Evolutionary conservation across 257 asterid species (phyloP).

Genomic region (Thymus quinquecostatus): DNA sequence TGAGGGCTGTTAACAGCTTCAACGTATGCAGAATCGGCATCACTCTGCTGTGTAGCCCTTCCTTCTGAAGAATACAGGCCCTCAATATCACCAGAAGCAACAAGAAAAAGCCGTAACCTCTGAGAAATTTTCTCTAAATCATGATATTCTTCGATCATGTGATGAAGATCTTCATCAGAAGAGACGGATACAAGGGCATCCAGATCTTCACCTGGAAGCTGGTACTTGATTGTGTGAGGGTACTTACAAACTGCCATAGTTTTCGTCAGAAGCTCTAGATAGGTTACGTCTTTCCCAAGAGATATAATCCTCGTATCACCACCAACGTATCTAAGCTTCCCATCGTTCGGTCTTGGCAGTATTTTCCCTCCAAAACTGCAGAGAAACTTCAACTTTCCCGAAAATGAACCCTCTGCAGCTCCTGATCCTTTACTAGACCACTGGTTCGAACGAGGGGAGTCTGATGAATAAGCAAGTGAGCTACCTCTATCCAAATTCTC

Average conservation of each 20-base stretch:
- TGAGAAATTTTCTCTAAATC: slow-evolving; percentile 69
- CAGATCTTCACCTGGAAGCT: slow-evolving; percentile 92
- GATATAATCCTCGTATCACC: slow-evolving; percentile 91
- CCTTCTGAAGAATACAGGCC: slow-evolving; percentile 54
- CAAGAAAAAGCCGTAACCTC: slow-evolving; percentile 74
- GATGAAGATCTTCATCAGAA: slow-evolving; percentile 87
- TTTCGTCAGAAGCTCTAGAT: slow-evolving; percentile 62
- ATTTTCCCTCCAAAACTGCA: slow-evolving; percentile 96
- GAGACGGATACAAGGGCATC: slow-evolving; percentile 88
- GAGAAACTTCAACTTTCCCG: slow-evolving; percentile 67
- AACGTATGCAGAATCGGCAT: slow-evolving; percentile 63
- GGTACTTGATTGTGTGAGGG: slow-evolving; percentile 76
- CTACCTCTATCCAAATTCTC: slow-evolving; percentile 47
- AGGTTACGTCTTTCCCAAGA: slow-evolving; percentile 55
- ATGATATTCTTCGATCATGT: slow-evolving; percentile 86
- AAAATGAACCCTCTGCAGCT: slow-evolving; percentile 38
- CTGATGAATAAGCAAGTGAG: slow-evolving; percentile 38
- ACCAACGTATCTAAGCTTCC: slow-evolving; percentile 83
- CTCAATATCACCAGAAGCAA: slow-evolving; percentile 60
- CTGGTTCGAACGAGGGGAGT: slow-evolving; percentile 46
- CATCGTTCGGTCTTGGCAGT: slow-evolving; percentile 82
- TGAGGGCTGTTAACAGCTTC: slow-evolving; percentile 63
- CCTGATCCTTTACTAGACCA: slow-evolving; percentile 39
- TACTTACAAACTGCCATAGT: slow-evolving; percentile 63
- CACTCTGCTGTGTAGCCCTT: slow-evolving; percentile 47